Conservation (phyloP, 768 basidiomycete genomes). For the Tricholoma saponaceum region DNA sequence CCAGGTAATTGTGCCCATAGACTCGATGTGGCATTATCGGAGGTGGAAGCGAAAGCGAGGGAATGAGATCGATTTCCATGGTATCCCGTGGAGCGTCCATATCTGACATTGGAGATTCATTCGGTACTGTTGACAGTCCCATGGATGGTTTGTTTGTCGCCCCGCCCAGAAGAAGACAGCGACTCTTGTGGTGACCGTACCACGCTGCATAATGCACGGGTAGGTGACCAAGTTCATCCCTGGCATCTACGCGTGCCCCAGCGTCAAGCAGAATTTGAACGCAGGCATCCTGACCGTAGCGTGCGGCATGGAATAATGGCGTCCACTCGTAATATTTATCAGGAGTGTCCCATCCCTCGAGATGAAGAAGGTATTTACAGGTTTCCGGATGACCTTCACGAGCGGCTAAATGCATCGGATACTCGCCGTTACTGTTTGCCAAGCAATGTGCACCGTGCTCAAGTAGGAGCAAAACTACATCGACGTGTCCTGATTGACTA, state of each 20-base stretch:
- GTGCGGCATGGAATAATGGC: conserved; percentile 91
- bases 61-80: conserved; percentile 83
- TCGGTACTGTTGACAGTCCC: conserved; percentile 17
- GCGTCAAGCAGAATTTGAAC: conserved; percentile 77
- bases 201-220: conserved; percentile 95
- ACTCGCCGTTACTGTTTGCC: conserved; percentile 94
- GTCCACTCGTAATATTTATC: conserved; percentile 99
- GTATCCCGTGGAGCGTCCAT: conserved; percentile 39
- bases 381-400: conserved; percentile 87
- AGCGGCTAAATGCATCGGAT: conserved; percentile 93
- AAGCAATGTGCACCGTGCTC: conserved; percentile 72
- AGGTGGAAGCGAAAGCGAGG: conserved; percentile 90
- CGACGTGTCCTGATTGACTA: conserved; percentile 83
- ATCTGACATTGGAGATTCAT: conserved; percentile 39
- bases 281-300: conserved; percentile 75
- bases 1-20: conserved; percentile 95
- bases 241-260: conserved; percentile 67
- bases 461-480: conserved; percentile 76
- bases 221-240: conserved; percentile 81
- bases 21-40: conserved; percentile 98
- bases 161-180: conserved; percentile 54
- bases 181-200: conserved; percentile 80
- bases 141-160: conserved; percentile 26
- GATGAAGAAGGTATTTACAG: conserved; percentile 68
- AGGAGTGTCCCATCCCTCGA: conserved; percentile 77